Evolutionary conservation across 1,139 yeast species (phyloP).

Genomic region (Hemisphaericaspora subhashii): DNA sequence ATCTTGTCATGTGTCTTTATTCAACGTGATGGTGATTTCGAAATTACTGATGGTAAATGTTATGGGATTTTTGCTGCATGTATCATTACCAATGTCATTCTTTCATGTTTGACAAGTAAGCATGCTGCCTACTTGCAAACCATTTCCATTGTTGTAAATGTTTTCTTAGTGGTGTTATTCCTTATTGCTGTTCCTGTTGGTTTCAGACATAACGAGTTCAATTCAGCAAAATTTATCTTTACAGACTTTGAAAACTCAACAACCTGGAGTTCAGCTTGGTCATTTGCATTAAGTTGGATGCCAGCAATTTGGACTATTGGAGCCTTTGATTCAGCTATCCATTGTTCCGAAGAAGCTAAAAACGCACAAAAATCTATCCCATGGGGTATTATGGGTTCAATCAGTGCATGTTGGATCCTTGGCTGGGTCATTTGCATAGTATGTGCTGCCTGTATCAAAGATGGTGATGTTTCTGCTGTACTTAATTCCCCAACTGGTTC

Average conservation of each 20-base stretch:
- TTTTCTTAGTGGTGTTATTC: constrained; percentile 55
- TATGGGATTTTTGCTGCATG: constrained; percentile 42
- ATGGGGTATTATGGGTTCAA: constrained; percentile 51
- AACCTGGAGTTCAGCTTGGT: constrained; percentile 70
- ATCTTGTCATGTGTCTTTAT: constrained; percentile 36
- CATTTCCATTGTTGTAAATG: constrained; percentile 56
- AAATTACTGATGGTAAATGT: constrained; percentile 29
- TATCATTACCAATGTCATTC: constrained; percentile 25
- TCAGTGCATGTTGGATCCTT: constrained; percentile 56
- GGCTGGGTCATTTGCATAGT: constrained; percentile 62
- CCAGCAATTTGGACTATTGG: constrained; percentile 70
- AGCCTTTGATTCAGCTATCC: constrained; percentile 71
- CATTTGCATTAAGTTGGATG: constrained; percentile 58
- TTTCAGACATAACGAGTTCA: constrained; percentile 34
- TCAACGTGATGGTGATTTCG: constrained; percentile 31
- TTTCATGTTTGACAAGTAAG: constrained; percentile 35
- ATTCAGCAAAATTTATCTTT: constrained; percentile 49
- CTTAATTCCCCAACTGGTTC: constrained; percentile 48
- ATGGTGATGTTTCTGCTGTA: constrained; percentile 46
- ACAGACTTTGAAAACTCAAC: constrained; percentile 51
- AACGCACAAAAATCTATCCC: constrained; percentile 71
- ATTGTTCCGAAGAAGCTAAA: constrained; percentile 70
- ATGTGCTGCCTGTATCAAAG: constrained; percentile 53
- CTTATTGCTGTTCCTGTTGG: constrained; percentile 68
- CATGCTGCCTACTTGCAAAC: constrained; percentile 61